Base-by-base conservation (phyloP, 768 basidiomycete genomes). In the Suillus hirtellus region DNA sequence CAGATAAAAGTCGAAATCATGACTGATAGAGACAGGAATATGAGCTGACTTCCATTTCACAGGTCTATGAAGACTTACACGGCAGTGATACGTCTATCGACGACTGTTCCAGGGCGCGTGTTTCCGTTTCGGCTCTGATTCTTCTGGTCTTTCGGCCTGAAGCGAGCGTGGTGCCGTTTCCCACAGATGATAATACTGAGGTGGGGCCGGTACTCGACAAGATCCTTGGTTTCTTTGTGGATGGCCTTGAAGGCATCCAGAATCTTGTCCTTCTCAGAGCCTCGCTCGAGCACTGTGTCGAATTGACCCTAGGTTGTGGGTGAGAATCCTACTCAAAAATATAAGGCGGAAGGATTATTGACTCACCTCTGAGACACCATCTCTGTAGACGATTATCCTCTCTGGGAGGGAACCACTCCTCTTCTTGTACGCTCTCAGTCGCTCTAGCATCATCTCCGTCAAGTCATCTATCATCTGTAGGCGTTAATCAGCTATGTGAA, bases 171-270 rank as follows among this genome's bases (percentile, higher is more conserved):
- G 64, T 80, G 80, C 2, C 89, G 84, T 73, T 93, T 93, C 71
- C 92, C 92, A 68, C 93, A 94, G 40, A 94, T 87, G 63, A 90
- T 75, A 67, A 94, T 90, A 2, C 89, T 86, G 40, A 95, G 68
- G 52, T 49, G 47, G 24, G 47, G 47, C 12, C 24, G 24, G 15
- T 49, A 49, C 14, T 49, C 47, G 7, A 24, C 47, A 49, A 49
- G 47, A 27, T 10, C 47, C 24, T 27, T 27, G 14, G 47, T 27
- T 27, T 49, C 47, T 4, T 49, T 49, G 24, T 49, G 47, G 72
- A 70, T 0, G 92, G 93, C 52, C 70, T 80, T 75, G 75, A 90
- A 92, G 0, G 91, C 86, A 10, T 83, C 78, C 0, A 82, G 66
- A 2, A 93, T 85, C 68, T 84, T 80, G 75, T 67, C 93, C 92